These are phyloP conservation scores for Penicillium occitanis DNA, from an alignment of 2,329 filamentous ascomycete genomes.

Conservation along the genomic window DNA sequence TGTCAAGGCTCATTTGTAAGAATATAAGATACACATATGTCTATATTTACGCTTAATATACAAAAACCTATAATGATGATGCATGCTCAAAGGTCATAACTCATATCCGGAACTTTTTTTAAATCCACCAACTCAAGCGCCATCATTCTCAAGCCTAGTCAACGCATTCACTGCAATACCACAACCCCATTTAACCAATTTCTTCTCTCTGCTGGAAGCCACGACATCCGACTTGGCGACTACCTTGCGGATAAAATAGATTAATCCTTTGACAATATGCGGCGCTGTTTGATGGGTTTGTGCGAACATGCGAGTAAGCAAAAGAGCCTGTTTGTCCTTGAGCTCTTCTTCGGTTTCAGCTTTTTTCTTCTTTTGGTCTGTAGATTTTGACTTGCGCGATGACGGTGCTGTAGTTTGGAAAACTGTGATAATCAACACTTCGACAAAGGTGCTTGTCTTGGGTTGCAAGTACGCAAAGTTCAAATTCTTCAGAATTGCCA, in stretches of 20 bases:
- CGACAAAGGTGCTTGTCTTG: slow-evolving; percentile 75
- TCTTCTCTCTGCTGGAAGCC: slow-evolving; percentile 52
- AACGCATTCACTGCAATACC: slow-evolving; percentile 43
- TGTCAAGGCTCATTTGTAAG: not conserved
- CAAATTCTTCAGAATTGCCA: slow-evolving; percentile 62
- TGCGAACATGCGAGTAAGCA: slow-evolving; percentile 66
- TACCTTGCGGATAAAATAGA: slow-evolving; percentile 76
- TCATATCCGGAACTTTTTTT: not conserved
- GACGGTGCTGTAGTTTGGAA: slow-evolving; percentile 57
- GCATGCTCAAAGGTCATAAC: not conserved
- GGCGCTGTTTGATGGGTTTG: slow-evolving; percentile 60
- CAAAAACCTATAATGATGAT: not conserved
- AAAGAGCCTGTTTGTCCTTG: slow-evolving; percentile 27
- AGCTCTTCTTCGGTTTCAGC: slow-evolving; percentile 12
- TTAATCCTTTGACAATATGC: slow-evolving; percentile 69
- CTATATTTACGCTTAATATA: not conserved
- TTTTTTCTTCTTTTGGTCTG: slow-evolving; percentile 26
- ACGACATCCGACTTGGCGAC: slow-evolving; percentile 64
- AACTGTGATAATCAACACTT: slow-evolving; percentile 74
- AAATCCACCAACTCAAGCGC: not conserved
- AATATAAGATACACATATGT: not conserved
- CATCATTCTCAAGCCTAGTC: slow-evolving; percentile 6
- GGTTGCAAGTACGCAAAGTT: slow-evolving; percentile 75
- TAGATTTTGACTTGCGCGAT: slow-evolving; percentile 34
- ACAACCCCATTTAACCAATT: slow-evolving; percentile 50